Base-by-base conservation (phyloP, 2,329 filamentous ascomycete species). In the Colletotrichum navitas region DNA sequence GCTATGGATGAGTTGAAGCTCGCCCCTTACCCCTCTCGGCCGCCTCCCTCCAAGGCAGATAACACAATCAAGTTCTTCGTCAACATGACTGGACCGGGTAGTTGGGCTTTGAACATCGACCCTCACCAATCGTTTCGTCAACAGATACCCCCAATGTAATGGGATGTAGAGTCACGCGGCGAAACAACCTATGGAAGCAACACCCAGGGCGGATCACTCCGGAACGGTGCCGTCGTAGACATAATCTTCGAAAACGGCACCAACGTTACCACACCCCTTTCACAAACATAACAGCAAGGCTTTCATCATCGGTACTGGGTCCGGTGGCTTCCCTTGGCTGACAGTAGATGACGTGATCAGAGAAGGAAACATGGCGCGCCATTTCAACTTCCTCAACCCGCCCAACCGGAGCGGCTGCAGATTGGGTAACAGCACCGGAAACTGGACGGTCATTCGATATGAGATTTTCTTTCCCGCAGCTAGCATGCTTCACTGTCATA, bases 391-490 rank as follows among this genome's bases (percentile, higher is more conserved):
- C 3, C 29, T 63, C 11, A 43, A 71, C 18, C 68, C 68, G 32
- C 68, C 58, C 1, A 71, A 71, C 29, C 58, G 68, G 4, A 64
- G 68, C 39, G 68, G 68, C 16, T 71, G 68, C 11, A 62, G 68
- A n/a, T 12, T 71, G 21, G 68, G 64, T 1, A 71, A 63, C 43
- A 67, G 68, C 36, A 71, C 64, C 5, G 64, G 68, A 10, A 64
- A 71, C 51, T 71, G 64, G 68, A 59, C 68, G 6, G 68, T 71
- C n/a, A 71, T 71, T n/a, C 63, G 68, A 39, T 71, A 71, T 18
- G 63, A 71, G 58, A 71, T 71, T 10, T 49, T 56, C 2, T 71
- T 68, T 45, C 68, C 68, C 36, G 64, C 68, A 2, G 68, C 64
- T 4, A 71, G 64, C n/a, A 71, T 71, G 68, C 68, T 71, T 52